Conservation (phyloP, 2,329 filamentous ascomycete species). For the Sarocladiaceae sp. region DNA sequence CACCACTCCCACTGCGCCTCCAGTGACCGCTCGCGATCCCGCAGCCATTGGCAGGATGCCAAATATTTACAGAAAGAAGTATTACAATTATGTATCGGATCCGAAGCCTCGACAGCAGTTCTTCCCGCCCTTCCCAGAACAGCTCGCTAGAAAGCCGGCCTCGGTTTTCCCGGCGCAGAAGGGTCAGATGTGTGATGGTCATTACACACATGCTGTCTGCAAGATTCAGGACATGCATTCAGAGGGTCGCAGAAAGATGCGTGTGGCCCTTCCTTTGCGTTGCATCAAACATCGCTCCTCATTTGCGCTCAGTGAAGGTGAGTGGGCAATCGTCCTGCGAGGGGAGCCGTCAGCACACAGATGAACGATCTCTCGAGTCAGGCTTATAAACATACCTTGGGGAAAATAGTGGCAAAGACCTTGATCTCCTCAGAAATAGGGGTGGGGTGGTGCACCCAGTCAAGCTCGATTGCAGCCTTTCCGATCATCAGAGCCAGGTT, state of each 20-base stretch:
- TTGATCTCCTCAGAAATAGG: constrained; percentile 88
- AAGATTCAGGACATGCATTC: not conserved
- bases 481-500: constrained; percentile 88
- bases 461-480: constrained; percentile 79
- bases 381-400: constrained; percentile 61
- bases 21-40: not conserved
- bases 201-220: constrained; percentile 4
- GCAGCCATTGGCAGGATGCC: constrained; percentile 1
- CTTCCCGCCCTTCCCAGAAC: not conserved
- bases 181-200: not conserved
- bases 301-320: constrained; percentile 59
- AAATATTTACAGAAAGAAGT: constrained; percentile 12
- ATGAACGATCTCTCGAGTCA: not conserved
- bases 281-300: constrained; percentile 23
- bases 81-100: constrained; percentile 11
- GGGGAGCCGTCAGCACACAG: constrained; percentile 18
- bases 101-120: not conserved
- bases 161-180: too few relatives aligned
- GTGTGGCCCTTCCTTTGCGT: not conserved
- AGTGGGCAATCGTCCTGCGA: constrained; percentile 76
- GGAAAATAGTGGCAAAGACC: constrained; percentile 98
- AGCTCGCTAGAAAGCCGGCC: too few relatives aligned
- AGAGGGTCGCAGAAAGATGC: not conserved
- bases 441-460: constrained; percentile 89
- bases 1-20: not conserved